phyloP scores from a whole-genome alignment of 2,329 filamentous ascomycete species.

The Pseudogymnoascus sp. region DNA sequence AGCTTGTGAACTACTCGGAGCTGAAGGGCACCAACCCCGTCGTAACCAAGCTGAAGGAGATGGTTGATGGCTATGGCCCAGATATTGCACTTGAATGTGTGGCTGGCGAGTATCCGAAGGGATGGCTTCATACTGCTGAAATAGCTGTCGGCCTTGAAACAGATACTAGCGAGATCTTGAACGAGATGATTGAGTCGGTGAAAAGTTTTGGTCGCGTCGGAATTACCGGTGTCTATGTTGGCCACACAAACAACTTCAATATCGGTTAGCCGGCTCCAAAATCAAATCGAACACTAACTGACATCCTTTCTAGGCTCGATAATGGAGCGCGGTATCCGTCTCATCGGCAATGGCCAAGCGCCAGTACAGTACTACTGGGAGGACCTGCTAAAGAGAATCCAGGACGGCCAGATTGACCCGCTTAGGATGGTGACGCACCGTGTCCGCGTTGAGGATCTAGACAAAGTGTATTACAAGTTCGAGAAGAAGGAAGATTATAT shows the following conservation, averaged over 20 bases:
- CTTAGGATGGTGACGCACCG: constrained; percentile 75
- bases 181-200: constrained; percentile 71
- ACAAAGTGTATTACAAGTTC: constrained; percentile 57
- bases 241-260: constrained; percentile 32
- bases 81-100: constrained; percentile 66
- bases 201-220: constrained; percentile 65
- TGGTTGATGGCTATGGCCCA: constrained; percentile 63
- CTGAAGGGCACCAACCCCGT: constrained; percentile 58
- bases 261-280: constrained; percentile 22
- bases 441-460: constrained; percentile 63
- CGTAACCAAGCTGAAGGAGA: constrained; percentile 62
- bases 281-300: constrained; percentile 76
- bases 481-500: constrained; percentile 57
- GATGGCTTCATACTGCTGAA: constrained; percentile 52
- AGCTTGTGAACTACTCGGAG: constrained; percentile 59
- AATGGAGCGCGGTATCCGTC: constrained; percentile 78
- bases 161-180: constrained; percentile 72
- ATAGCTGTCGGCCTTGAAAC: constrained; percentile 63
- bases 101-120: constrained; percentile 53
- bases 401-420: constrained; percentile 61
- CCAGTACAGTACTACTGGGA: constrained; percentile 82
- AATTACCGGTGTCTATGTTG: constrained; percentile 63
- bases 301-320: constrained; percentile 42
- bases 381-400: constrained; percentile 60
- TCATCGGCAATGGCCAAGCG: constrained; percentile 59